Evolutionary conservation across 2,329 filamentous ascomycete genomes (phyloP), one percentile per base, ranked within the genome.

Genomic region (Mycosphaerella sp.): DNA sequence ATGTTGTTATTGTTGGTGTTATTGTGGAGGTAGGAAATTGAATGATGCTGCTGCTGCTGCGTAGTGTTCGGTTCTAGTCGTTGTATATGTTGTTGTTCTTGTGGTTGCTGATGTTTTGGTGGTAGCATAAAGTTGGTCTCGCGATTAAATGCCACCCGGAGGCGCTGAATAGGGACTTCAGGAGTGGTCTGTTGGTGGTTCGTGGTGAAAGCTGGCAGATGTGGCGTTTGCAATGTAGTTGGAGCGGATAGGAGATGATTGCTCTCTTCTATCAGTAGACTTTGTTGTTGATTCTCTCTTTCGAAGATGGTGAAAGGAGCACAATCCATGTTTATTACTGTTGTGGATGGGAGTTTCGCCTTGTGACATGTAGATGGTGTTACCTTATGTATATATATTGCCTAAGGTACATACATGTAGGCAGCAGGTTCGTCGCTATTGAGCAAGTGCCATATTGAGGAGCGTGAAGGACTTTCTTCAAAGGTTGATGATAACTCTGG

Each of bases 81-180:
- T 12, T 7, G 30, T 4, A 18, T 14, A 6, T 18, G 30, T 27
- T 37, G 45, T 48, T 40, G 46, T 6, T 49, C 12, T 34, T 42
- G 40, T 18, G 40, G 40, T 12, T 18, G 40, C 21, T 37, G 45
- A 17, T 49, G 17, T 34, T 42, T 28, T 30, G 47, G 40, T 32
- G 25, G 8, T 16, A 50, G 47, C 3, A 30, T 16, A 32, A 43
- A 50, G 47, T 41, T 50, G 6, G 41, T 37, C 16, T 39, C 40
- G 10, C 47, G 40, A 4, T 39, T 40, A 40, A 50, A 44, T 8
- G 47, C 40, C n/a, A 50, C 40, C 39, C 47, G 17, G n/a, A 44
- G 41, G 18, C 41, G 18, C 13, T 40, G 47, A 32, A 37, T 49
- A n/a, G 28, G 39, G 14, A 17, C 21, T 17, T 14, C 34, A 6